These are phyloP conservation scores for Lathyrus sativus DNA, from an alignment of 306 rosid species.

Conservation along the genomic window DNA sequence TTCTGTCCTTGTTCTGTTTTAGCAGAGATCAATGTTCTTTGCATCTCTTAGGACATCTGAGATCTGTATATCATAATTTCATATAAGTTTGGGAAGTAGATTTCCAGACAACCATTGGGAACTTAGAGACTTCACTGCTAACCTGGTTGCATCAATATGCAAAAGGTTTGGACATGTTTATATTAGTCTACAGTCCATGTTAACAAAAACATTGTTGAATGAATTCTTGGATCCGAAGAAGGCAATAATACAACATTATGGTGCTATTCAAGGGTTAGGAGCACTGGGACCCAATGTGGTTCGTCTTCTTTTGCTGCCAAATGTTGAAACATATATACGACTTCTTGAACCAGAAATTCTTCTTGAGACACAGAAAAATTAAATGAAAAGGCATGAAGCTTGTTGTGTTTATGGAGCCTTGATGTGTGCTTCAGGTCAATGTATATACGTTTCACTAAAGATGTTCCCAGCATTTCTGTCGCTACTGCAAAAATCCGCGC, in stretches of 20 bases:
- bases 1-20: no score
- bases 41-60: no score
- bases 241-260: constrained; percentile 81
- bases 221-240: constrained; percentile 87
- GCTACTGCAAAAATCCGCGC: no score
- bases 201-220: constrained; percentile 76
- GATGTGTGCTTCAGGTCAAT: constrained; percentile 65
- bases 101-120: constrained; percentile 82
- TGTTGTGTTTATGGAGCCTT: constrained; percentile 85
- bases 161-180: constrained; percentile 83
- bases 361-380: constrained; percentile 77
- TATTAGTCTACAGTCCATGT: constrained; percentile 73
- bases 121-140: constrained; percentile 83
- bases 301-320: constrained; percentile 73
- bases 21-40: no score
- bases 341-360: constrained; percentile 87
- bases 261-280: constrained; percentile 82
- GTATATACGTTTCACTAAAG: constrained; percentile 49
- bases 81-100: constrained; percentile 79
- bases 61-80: no score
- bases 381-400: constrained; percentile 81
- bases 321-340: constrained; percentile 67
- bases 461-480: constrained; percentile 49
- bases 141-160: constrained; percentile 84
- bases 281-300: constrained; percentile 83